A percentile compares a stretch with the other conserved stretches of the same genome.
Evolutionary conservation across 169 alveolate genomes (phyloP).

Genomic region (Cardiosporidium cionae): DNA sequence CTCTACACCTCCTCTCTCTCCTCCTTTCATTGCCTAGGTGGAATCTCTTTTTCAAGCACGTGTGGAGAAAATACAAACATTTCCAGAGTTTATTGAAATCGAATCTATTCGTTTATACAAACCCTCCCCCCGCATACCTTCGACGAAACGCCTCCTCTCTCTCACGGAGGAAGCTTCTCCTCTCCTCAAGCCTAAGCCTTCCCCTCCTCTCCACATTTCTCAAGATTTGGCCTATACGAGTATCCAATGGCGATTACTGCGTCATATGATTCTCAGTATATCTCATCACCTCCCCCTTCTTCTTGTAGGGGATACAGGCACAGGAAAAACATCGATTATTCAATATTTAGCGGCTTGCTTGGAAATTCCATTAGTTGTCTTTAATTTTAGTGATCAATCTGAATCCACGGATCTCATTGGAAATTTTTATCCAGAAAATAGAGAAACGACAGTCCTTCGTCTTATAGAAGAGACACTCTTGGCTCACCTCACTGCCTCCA

Average conservation of each 20-base stretch:
- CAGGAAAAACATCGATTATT: constrained; percentile 94
- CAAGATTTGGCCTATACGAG: constrained; percentile 14
- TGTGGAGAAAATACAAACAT: no score
- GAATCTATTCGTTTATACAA: no score
- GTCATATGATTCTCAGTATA: constrained; percentile 62
- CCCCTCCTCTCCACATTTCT: background rate
- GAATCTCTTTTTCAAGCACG: no score
- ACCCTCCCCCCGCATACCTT: no score
- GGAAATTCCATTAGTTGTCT: constrained; percentile 77
- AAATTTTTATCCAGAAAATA: constrained; percentile 47
- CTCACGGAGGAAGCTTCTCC: constrained; percentile 1
- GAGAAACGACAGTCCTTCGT: background rate
- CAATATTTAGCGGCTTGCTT: constrained; percentile 78
- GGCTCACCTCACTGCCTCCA: background rate
- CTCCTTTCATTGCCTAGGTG: no score
- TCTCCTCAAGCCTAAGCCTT: background rate
- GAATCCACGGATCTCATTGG: constrained; percentile 85
- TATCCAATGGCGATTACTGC: constrained; percentile 65
- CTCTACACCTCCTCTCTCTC: no score
- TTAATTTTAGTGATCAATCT: constrained; percentile 83
- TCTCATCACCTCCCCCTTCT: constrained; percentile 85
- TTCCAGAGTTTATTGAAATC: no score
- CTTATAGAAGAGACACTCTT: constrained; percentile 8
- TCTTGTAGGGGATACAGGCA: constrained; percentile 98
- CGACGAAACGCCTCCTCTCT: no score